These are phyloP conservation scores for Raphanus raphanistrum DNA, from an alignment of 345 rosid genomes.

Conservation along the genomic window DNA sequence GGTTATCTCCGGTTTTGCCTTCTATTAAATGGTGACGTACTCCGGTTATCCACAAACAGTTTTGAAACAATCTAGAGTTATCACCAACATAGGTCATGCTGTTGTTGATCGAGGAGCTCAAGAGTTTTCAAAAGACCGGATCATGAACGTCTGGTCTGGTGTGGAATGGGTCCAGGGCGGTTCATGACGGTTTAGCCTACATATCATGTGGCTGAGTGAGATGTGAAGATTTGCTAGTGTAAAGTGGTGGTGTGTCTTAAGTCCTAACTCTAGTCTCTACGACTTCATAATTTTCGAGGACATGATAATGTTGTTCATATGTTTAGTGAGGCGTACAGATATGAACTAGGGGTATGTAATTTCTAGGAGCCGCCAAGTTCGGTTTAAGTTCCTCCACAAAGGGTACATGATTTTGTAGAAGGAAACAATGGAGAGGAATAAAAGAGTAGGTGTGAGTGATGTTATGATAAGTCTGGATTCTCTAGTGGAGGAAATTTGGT, in stretches of 20 bases:
- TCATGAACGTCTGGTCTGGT: constrained; percentile 38
- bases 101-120: constrained; percentile 9
- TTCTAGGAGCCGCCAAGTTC: constrained; percentile 64
- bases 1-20: constrained; percentile 9
- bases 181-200: constrained; percentile 21
- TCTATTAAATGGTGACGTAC: constrained; percentile 31
- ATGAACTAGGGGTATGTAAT: constrained; percentile 54
- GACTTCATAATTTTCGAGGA: constrained; percentile 72
- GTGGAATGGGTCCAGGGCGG: constrained; percentile 45
- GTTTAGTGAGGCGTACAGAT: constrained; percentile 41
- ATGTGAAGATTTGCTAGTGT: constrained; percentile 58
- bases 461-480: constrained; percentile 25
- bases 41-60: constrained; percentile 11
- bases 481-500: constrained; percentile 23
- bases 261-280: constrained; percentile 45
- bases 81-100: constrained; percentile 29
- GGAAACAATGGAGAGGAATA: constrained; percentile 28
- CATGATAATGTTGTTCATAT: constrained; percentile 53
- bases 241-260: constrained; percentile 62
- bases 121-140: constrained; percentile 44
- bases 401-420: constrained; percentile 70
- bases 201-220: constrained; percentile 45
- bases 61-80: constrained; percentile 10
- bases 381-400: constrained; percentile 38
- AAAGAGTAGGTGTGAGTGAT: constrained; percentile 26